Evolutionary conservation across 371 early-diverging fungal genomes (phyloP).

Genomic region (Coemansia sp.): DNA sequence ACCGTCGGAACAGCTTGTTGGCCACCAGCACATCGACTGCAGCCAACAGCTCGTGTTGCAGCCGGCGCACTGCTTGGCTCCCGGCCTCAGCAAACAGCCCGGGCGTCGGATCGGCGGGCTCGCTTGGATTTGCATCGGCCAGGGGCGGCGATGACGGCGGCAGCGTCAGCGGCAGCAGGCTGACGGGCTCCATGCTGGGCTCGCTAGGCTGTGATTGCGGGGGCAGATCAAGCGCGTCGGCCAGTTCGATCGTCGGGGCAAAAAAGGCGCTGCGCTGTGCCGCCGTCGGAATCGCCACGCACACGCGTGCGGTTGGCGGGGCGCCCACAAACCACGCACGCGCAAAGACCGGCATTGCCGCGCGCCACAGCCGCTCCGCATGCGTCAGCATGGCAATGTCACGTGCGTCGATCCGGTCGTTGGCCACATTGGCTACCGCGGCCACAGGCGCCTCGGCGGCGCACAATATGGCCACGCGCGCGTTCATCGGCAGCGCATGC

Average conservation of each 20-base stretch:
- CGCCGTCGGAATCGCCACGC: slow-evolving; percentile 41
- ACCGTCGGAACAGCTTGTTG: slow-evolving; percentile 3
- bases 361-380: slow-evolving; percentile 28
- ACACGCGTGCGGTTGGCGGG: slow-evolving; percentile 28
- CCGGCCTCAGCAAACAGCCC: neutral
- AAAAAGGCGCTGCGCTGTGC: slow-evolving; percentile 21
- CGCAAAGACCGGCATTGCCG: slow-evolving; percentile 26
- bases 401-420: neutral
- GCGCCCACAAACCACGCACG: slow-evolving; percentile 38
- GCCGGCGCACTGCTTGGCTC: neutral
- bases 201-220: neutral
- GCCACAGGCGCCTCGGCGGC: slow-evolving; percentile 53
- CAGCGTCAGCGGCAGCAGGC: neutral
- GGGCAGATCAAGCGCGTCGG: slow-evolving; percentile 39
- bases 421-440: slow-evolving; percentile 11
- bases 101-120: neutral
- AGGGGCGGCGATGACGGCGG: neutral
- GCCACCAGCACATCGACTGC: neutral
- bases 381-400: slow-evolving; percentile 1
- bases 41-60: neutral
- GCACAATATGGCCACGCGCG: slow-evolving; percentile 58
- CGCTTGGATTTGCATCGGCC: neutral
- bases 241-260: slow-evolving; percentile 28
- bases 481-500: slow-evolving; percentile 51
- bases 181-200: neutral